These are phyloP conservation scores for Starmerella vitae DNA, from an alignment of 805 yeast species.

Conservation along the genomic window DNA sequence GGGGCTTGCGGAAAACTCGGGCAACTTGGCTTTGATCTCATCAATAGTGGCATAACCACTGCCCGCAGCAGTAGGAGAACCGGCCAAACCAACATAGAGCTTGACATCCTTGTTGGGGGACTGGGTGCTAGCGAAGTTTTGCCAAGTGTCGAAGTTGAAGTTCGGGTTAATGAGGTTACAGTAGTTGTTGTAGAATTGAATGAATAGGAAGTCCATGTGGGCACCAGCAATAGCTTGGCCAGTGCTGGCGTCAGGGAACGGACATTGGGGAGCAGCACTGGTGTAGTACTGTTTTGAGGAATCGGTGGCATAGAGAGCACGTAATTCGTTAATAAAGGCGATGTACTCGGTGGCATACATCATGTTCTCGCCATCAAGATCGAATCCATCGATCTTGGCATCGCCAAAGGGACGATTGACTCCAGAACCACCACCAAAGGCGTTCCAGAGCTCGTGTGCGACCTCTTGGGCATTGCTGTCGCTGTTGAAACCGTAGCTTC, in stretches of 20 bases:
- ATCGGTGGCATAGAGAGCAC: slow-evolving; percentile 31
- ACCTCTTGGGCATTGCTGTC: slow-evolving; percentile 44
- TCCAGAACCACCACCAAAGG: slow-evolving; percentile 39
- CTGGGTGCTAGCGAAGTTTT: slow-evolving; percentile 39
- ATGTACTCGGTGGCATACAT: slow-evolving; percentile 47
- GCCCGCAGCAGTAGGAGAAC: slow-evolving; percentile 39
- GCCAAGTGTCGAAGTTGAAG: slow-evolving; percentile 70
- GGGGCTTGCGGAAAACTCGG: slow-evolving; percentile 23
- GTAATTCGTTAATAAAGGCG: slow-evolving; percentile 41
- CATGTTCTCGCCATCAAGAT: slow-evolving; percentile 54
- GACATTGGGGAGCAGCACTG: slow-evolving; percentile 90
- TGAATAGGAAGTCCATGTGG: slow-evolving; percentile 63
- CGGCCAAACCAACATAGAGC: slow-evolving; percentile 66
- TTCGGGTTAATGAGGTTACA: slow-evolving; percentile 33
- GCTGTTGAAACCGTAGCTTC: slow-evolving; percentile 39
- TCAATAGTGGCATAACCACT: slow-evolving; percentile 39
- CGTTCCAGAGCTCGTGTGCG: slow-evolving; percentile 41
- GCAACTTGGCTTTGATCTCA: slow-evolving; percentile 23
- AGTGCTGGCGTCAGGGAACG: slow-evolving; percentile 61
- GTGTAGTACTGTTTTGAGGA: slow-evolving; percentile 53
- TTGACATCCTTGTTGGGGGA: slow-evolving; percentile 60
- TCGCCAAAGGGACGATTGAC: slow-evolving; percentile 47
- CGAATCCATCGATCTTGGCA: slow-evolving; percentile 72
- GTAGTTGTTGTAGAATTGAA: slow-evolving; percentile 83
- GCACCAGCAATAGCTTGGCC: slow-evolving; percentile 56